Conservation (phyloP, 495 filamentous ascomycete genomes). For the Xylaria venustula region DNA sequence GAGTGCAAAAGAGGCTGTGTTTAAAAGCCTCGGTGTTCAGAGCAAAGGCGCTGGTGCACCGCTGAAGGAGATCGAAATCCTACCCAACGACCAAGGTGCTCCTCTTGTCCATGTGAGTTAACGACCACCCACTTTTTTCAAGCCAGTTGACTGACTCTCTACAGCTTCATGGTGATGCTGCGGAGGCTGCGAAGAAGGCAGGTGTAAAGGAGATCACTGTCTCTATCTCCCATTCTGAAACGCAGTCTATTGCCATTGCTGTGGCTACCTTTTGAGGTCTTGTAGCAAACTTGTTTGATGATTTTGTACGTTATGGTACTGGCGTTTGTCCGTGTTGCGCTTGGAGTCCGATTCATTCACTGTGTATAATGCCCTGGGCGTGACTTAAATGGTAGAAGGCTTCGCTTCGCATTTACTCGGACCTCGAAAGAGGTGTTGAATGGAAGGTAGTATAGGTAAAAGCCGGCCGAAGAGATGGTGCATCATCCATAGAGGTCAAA, state of each 20-base stretch:
- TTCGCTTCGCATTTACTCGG: background rate
- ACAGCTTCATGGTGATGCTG: slow-evolving; percentile 82
- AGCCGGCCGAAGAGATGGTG: background rate
- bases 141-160: slow-evolving; percentile 41
- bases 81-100: slow-evolving; percentile 72
- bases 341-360: slow-evolving; percentile 14
- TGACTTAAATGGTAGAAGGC: background rate
- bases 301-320: slow-evolving; percentile 16
- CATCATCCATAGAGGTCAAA: background rate
- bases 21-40: slow-evolving; percentile 91
- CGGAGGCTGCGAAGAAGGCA: slow-evolving; percentile 73
- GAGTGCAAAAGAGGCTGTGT: slow-evolving; percentile 97
- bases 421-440: background rate
- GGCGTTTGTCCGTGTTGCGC: slow-evolving; percentile 19
- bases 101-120: slow-evolving; percentile 78
- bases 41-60: slow-evolving; percentile 85
- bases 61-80: slow-evolving; percentile 92
- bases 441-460: too few species aligned
- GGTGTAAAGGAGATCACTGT: slow-evolving; percentile 85
- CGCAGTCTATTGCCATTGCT: slow-evolving; percentile 89
- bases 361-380: slow-evolving; percentile 20
- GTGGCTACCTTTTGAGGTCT: slow-evolving; percentile 65
- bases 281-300: background rate
- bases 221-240: slow-evolving; percentile 91
- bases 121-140: background rate